phyloP scores from a whole-genome alignment of 805 yeast genomes.

The Danielia reshetovae region DNA sequence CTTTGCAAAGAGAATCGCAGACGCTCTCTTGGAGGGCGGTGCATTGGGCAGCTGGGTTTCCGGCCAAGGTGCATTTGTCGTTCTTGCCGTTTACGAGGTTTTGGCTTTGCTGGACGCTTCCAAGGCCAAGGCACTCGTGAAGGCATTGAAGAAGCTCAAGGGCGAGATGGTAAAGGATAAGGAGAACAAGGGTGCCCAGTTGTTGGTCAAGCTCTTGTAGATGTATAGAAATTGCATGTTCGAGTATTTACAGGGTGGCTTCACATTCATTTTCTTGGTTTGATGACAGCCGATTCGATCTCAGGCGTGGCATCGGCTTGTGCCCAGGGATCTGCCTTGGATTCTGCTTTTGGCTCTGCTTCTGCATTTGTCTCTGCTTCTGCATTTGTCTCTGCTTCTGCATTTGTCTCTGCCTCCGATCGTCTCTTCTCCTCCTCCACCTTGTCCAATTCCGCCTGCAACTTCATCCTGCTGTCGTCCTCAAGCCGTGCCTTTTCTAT shows the following conservation, averaged over 20 bases:
- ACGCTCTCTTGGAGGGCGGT: conserved; percentile 48
- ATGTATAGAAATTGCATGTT: no score
- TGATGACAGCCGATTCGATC: conserved; percentile 34
- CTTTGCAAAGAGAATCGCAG: conserved; percentile 53
- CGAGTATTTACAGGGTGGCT: conserved; percentile 4
- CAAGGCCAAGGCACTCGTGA: conserved; percentile 45
- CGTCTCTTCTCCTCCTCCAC: conserved; percentile 11
- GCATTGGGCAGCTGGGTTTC: conserved; percentile 60
- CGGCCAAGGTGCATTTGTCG: conserved; percentile 70
- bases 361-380: conserved; percentile 12
- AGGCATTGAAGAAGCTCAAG: conserved; percentile 50
- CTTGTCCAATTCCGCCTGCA: conserved; percentile 28
- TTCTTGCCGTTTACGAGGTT: conserved; percentile 75
- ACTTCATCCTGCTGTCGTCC: conserved; percentile 26
- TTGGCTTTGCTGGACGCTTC: conserved; percentile 38
- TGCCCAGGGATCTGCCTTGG: conserved; percentile 30
- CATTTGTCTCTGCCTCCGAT: conserved; percentile 6
- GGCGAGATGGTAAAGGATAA: conserved; percentile 41
- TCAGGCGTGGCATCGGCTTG: conserved; percentile 25
- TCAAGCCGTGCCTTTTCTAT: conserved; percentile 33
- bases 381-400: neutral
- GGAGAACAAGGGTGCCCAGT: conserved; percentile 61
- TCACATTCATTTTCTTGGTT: conserved; percentile 32
- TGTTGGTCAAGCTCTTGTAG: conserved; percentile 24
- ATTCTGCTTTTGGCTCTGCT: conserved; percentile 10